A percentile compares a stretch with the other conserved stretches of the same genome.
Conservation (phyloP, 176 grass and related monocot species). For the Eleusine coracana region DNA sequence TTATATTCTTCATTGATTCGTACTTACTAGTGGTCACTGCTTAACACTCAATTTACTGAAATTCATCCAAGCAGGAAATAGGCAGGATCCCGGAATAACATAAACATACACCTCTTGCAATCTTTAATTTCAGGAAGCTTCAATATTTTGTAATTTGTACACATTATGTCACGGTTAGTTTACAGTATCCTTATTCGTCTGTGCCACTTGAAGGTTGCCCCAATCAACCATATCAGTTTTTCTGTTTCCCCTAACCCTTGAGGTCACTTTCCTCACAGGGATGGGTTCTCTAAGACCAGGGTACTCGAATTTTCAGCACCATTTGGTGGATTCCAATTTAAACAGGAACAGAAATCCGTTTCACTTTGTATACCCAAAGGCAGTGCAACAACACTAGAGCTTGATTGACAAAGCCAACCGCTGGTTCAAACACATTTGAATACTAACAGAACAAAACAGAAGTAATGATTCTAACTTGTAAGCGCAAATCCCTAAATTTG, state of each 20-base stretch:
- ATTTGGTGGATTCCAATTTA: neutral
- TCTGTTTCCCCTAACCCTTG: neutral
- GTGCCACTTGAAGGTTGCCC: neutral
- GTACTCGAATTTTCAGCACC: conserved; percentile 5
- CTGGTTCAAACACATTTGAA: neutral
- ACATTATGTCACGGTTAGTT: neutral
- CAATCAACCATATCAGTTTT: too few relatives aligned
- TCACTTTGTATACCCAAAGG: neutral
- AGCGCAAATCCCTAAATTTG: conserved; percentile 1
- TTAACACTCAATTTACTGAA: neutral
- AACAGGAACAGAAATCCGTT: neutral
- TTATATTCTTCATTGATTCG: neutral
- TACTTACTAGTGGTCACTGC: neutral
- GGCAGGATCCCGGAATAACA: neutral
- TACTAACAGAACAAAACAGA: neutral
- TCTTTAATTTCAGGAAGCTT: neutral
- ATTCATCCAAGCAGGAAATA: conserved; percentile 9
- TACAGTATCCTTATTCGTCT: neutral
- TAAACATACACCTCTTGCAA: neutral
- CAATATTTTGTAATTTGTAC: neutral
- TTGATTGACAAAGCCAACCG: neutral
- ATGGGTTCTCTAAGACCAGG: neutral
- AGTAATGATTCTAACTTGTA: neutral
- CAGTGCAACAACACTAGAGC: neutral
- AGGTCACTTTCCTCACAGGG: neutral